Conservation (phyloP, 768 basidiomycete species). For the Kwoniella heveanensis region DNA sequence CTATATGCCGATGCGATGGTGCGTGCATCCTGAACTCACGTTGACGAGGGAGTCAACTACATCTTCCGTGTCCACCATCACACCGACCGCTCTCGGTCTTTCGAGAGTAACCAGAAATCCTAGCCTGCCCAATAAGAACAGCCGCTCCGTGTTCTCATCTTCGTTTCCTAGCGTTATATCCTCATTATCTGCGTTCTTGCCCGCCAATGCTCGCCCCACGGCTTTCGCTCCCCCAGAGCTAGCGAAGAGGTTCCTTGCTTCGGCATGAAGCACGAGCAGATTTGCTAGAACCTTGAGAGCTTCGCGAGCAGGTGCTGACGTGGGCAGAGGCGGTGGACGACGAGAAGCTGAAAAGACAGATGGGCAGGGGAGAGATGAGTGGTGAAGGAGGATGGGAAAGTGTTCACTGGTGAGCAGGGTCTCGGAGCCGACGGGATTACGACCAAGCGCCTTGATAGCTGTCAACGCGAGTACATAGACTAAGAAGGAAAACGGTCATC, state of each 20-base stretch:
- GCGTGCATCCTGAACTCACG: slow-evolving; percentile 29
- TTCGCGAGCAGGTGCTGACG: slow-evolving; percentile 31
- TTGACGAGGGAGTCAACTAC: slow-evolving; percentile 40
- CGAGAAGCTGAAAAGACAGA: slow-evolving; percentile 12
- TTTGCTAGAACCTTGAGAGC: slow-evolving; percentile 66
- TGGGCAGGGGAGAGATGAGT: slow-evolving; percentile 33
- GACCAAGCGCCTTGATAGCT: slow-evolving; percentile 74
- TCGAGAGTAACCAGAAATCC: slow-evolving; percentile 44
- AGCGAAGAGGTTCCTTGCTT: slow-evolving; percentile 28
- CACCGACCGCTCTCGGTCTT: slow-evolving; percentile 31
- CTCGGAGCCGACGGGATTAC: slow-evolving; percentile 68
- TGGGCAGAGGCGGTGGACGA: slow-evolving; percentile 9
- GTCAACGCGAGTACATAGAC: slow-evolving; percentile 70
- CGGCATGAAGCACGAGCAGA: slow-evolving; percentile 59
- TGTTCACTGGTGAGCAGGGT: slow-evolving; percentile 61
- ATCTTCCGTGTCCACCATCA: slow-evolving; percentile 48
- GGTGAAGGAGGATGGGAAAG: slow-evolving; percentile 38
- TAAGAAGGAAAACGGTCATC: slow-evolving; percentile 48
- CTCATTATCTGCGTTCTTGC: slow-evolving; percentile 10
- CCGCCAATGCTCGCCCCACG: slow-evolving; percentile 35
- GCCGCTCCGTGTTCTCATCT: slow-evolving; percentile 26
- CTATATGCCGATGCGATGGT: not conserved
- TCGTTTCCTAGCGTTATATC: slow-evolving; percentile 6
- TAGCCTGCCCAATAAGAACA: slow-evolving; percentile 45
- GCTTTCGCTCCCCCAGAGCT: slow-evolving; percentile 27